phyloP scores from a whole-genome alignment of 306 rosid species.

The Acacia acuminata region DNA sequence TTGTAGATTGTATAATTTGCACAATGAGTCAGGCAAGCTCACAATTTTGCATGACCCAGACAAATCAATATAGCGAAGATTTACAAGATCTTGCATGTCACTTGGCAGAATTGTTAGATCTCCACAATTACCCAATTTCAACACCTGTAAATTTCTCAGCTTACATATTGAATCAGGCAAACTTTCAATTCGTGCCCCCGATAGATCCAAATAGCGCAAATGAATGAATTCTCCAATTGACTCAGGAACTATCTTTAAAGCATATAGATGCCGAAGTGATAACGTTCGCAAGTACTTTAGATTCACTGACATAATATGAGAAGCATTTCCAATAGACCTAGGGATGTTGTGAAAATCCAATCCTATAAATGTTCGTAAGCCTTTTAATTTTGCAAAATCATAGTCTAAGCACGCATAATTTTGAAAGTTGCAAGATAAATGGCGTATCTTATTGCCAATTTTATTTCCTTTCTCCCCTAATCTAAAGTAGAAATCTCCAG shows the following conservation, averaged over 20 bases:
- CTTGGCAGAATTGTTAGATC: no score
- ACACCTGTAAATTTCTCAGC: no score
- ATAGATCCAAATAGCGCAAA: no score
- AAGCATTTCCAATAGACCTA: background rate
- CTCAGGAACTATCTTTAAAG: background rate
- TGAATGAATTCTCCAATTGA: no score
- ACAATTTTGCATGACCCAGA: no score
- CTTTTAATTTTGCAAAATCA: background rate
- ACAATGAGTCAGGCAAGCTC: background rate
- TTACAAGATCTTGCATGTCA: no score
- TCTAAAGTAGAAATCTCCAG: background rate
- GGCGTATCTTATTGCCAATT: background rate
- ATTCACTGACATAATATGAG: no score
- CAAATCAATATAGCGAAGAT: background rate
- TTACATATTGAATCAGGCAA: no score
- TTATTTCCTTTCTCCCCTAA: background rate
- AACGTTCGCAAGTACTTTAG: background rate
- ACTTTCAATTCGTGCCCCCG: no score
- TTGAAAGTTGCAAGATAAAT: slow-evolving; percentile 7
- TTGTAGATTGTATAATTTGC: slow-evolving; percentile 20
- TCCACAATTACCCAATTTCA: no score
- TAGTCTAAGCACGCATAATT: no score
- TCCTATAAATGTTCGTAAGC: slow-evolving; percentile 20
- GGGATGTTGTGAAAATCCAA: background rate
- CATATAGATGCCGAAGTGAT: fast-evolving